These are phyloP conservation scores for Leccinum truebloodii DNA, from an alignment of 768 basidiomycete species.

Conservation along the genomic window DNA sequence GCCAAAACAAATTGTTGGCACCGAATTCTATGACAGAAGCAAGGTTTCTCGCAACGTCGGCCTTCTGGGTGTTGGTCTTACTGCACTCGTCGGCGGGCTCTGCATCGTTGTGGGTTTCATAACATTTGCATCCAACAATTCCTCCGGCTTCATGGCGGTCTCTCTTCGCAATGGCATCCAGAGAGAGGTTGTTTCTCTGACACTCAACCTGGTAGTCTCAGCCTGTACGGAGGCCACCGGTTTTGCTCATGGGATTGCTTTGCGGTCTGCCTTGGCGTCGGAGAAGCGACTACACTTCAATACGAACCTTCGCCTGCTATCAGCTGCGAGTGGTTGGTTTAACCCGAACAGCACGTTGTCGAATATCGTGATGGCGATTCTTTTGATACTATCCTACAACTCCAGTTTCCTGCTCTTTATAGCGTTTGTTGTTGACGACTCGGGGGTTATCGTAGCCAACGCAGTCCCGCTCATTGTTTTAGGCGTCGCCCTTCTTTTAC, in stretches of 20 bases:
- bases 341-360: conserved; percentile 27
- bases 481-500: conserved; percentile 25
- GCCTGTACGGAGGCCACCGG: conserved; percentile 33
- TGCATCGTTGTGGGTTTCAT: not conserved
- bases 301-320: conserved; percentile 31
- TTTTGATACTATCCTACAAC: conserved; percentile 32
- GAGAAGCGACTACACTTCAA: conserved; percentile 28
- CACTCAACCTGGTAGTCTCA: conserved; percentile 22
- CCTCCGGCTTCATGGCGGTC: conserved; percentile 24
- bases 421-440: too few relatives aligned
- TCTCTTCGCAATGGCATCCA: too few relatives aligned
- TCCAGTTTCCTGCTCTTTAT: conserved; percentile 23
- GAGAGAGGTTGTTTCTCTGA: too few relatives aligned
- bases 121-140: conserved; percentile 15
- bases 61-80: too few relatives aligned
- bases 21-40: too few relatives aligned
- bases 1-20: too few relatives aligned
- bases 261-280: conserved; percentile 30
- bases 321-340: conserved; percentile 20
- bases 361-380: conserved; percentile 25
- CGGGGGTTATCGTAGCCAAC: too few relatives aligned
- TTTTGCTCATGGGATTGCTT: conserved; percentile 25
- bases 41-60: too few relatives aligned
- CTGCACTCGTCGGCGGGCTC: too few relatives aligned
- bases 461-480: conserved; percentile 31